Percentiles rank a stretch among this genome's conserved stretches.
phyloP scores from a whole-genome alignment of 1,284 basidiomycete species.

The Austropuccinia psidii region DNA sequence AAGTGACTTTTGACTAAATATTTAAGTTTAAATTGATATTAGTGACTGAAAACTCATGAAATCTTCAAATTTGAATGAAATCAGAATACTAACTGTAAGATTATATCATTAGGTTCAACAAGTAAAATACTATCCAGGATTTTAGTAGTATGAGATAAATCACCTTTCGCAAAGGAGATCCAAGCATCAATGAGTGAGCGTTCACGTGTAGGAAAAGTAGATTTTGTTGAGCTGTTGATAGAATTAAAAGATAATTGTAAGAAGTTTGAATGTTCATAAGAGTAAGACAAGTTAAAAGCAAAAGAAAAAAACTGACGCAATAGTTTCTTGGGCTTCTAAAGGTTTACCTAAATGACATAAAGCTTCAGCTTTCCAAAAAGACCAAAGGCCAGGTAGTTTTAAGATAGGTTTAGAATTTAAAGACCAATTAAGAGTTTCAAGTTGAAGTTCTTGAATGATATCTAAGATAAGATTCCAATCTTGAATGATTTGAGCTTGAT shows the following conservation, averaged over 20 bases:
- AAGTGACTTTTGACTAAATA: too few species aligned
- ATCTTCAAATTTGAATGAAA: too few species aligned
- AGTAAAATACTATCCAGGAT: background rate
- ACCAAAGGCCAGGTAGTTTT: constrained; percentile 14
- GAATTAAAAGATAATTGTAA: background rate
- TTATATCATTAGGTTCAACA: background rate
- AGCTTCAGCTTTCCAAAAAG: constrained; percentile 6
- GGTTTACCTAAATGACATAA: background rate
- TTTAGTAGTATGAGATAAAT: background rate
- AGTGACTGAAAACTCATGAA: too few species aligned
- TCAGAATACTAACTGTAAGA: too few species aligned
- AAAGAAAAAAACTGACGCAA: background rate
- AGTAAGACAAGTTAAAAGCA: background rate
- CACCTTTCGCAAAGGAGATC: background rate
- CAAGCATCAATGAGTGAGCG: background rate
- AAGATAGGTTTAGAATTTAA: background rate
- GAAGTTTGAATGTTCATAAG: background rate
- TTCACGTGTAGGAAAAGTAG: background rate
- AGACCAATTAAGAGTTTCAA: background rate
- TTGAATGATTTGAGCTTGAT: background rate
- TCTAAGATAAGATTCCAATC: background rate
- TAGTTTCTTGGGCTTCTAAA: background rate
- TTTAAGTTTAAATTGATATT: too few species aligned
- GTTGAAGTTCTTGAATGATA: background rate
- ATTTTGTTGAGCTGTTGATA: background rate